Percentiles rank a stretch among this genome's conserved stretches.
phyloP scores from a whole-genome alignment of 2,329 filamentous ascomycete genomes.

The Aspergillus sp. region DNA sequence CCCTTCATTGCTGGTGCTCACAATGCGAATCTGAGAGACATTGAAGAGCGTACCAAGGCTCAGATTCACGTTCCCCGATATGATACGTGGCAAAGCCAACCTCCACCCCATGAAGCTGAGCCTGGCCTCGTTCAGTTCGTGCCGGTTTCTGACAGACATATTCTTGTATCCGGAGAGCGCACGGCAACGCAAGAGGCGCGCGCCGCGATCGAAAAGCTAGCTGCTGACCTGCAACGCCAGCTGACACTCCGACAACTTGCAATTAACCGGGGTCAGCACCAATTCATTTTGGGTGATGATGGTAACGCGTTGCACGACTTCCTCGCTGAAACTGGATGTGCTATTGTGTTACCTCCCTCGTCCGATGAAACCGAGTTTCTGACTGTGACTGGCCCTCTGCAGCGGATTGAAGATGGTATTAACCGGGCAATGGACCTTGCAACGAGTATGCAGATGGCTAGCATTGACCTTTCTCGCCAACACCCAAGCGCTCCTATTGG shows the following conservation, averaged over 20 bases:
- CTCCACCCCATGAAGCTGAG: slow-evolving; percentile 62
- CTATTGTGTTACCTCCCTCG: slow-evolving; percentile 74
- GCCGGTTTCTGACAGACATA: slow-evolving; percentile 72
- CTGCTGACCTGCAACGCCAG: slow-evolving; percentile 71
- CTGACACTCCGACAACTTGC: slow-evolving; percentile 75
- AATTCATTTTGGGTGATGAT: slow-evolving; percentile 88
- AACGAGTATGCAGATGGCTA: slow-evolving; percentile 79
- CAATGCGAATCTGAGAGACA: slow-evolving; percentile 64
- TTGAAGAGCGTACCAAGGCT: slow-evolving; percentile 73
- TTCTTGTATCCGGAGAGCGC: slow-evolving; percentile 84
- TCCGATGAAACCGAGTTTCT: slow-evolving; percentile 79
- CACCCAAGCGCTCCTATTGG: slow-evolving; percentile 72
- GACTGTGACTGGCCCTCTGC: slow-evolving; percentile 77
- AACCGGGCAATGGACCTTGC: slow-evolving; percentile 87
- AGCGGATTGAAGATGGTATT: slow-evolving; percentile 71
- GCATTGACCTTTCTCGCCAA: slow-evolving; percentile 77
- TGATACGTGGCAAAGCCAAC: slow-evolving; percentile 68
- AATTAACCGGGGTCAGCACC: slow-evolving; percentile 84
- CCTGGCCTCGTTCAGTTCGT: slow-evolving; percentile 69
- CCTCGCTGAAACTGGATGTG: slow-evolving; percentile 85
- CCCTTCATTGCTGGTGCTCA: slow-evolving; percentile 87
- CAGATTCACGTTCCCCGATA: slow-evolving; percentile 82
- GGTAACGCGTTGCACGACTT: slow-evolving; percentile 82
- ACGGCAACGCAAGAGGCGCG: slow-evolving; percentile 76
- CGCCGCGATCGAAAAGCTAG: slow-evolving; percentile 76